A percentile compares a stretch with the other conserved stretches of the same genome.
Evolutionary conservation across 805 yeast genomes (phyloP).

Genomic region (Candida manassasensis): DNA sequence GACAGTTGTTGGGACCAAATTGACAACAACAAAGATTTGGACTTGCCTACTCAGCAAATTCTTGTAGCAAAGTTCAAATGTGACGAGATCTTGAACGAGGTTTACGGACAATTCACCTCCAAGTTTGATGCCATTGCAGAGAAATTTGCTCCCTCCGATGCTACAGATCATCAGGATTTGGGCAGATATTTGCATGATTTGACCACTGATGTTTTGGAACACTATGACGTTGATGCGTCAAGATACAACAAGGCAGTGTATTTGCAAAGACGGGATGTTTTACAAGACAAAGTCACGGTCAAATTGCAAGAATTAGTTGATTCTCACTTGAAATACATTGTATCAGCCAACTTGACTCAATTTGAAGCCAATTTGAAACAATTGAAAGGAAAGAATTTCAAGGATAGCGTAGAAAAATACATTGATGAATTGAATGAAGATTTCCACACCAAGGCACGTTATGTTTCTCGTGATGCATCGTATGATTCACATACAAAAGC

Average conservation of each 20-base stretch:
- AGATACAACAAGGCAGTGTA: constrained; percentile 69
- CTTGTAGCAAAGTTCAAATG: constrained; percentile 92
- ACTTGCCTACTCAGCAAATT: constrained; percentile 94
- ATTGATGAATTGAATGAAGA: constrained; percentile 6
- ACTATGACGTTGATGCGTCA: constrained; percentile 70
- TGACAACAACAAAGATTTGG: constrained; percentile 87
- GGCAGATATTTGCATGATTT: constrained; percentile 42
- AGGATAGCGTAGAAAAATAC: constrained; percentile 6
- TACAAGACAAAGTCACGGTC: constrained; percentile 39
- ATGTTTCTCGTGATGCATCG: constrained; percentile 17
- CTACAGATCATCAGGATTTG: constrained; percentile 42
- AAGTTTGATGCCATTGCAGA: constrained; percentile 14
- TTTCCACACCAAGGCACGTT: constrained; percentile 2
- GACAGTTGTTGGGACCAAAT: constrained; percentile 92
- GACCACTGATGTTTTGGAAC: constrained; percentile 41
- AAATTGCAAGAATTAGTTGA: constrained; percentile 36
- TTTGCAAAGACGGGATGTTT: constrained; percentile 49
- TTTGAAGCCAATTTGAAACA: constrained; percentile 10
- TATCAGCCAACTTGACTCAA: constrained; percentile 11
- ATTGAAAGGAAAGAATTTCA: constrained; percentile 9
- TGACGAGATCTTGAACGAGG: constrained; percentile 66
- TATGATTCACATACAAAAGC: constrained; percentile 15
- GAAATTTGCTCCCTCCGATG: constrained; percentile 3
- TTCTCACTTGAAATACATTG: constrained; percentile 16
- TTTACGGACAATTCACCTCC: constrained; percentile 25